Evolutionary conservation across 2,329 filamentous ascomycete species (phyloP), one percentile per base, ranked within the genome.

Genomic region (Colletotrichum tropicicola): DNA sequence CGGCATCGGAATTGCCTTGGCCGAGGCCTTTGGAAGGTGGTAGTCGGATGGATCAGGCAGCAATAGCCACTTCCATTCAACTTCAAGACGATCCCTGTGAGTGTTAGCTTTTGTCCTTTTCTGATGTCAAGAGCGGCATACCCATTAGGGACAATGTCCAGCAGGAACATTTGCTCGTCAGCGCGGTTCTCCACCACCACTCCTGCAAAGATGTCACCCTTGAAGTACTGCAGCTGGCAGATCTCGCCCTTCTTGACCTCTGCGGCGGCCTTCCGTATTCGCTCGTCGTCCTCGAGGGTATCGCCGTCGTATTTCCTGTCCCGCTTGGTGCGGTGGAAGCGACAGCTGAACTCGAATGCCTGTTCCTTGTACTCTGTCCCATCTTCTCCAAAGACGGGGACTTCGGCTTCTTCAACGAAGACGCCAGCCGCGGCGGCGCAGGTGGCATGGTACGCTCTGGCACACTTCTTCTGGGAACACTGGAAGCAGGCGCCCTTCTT

Each of bases 401-500:
- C 90, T 35, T 93, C 89, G 28, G 92, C 92, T 71, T 93, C 89
- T 74, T 99, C 95, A 51, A 98, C 90, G 74, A 97, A 92, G 2
- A 98, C 94, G 60, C 96, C 96, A 35, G 94, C 95, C 21, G 95
- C 90, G 7, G 94, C 91, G 3, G 96, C 96, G 75, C 96, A 99
- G 2, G 94, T 98, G 15, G 95, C 92, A 75, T 99, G 96, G 78
- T 98, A 99, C 8, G 95, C 91, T 68, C 96, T 86, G 4, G 93
- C 91, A 73, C 96, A 99, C 76, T 97, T 98, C 82, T 94, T 95
- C 70, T 93, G 91, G 1, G 93, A 97, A 78, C 96, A 99, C 77
- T 98, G 95, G 80, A 99, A 97, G 79, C 95, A 98, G 15, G 93
- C 93, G n/a, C 96, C 96, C 61, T 92, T 92, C 77, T 96, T 97